These are phyloP conservation scores for Balamuthia mandrillaris DNA, from an alignment of 208 protist species.

Conservation along the genomic window DNA sequence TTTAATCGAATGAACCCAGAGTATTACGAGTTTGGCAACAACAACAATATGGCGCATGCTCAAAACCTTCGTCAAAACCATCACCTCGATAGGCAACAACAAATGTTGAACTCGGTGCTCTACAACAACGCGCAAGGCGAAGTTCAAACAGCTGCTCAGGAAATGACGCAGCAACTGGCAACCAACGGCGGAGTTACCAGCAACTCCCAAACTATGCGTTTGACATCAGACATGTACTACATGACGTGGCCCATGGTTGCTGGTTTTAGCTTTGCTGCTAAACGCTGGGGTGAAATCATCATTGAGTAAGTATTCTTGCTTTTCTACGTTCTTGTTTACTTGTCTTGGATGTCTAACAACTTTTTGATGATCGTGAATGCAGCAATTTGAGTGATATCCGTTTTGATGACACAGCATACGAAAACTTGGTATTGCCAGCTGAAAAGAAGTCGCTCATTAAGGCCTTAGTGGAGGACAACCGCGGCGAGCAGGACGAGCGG, in stretches of 20 bases:
- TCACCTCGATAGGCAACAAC: too few relatives aligned
- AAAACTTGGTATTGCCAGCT: neutral
- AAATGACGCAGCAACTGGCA: too few relatives aligned
- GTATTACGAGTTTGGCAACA: slow-evolving; percentile 29
- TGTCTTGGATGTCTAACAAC: neutral
- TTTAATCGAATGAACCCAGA: slow-evolving; percentile 42
- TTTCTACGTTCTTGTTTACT: neutral
- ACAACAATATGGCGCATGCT: too few relatives aligned
- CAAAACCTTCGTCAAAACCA: too few relatives aligned
- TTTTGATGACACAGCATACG: slow-evolving; percentile 24
- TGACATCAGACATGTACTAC: too few relatives aligned
- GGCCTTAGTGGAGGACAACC: neutral
- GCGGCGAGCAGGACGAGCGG: too few relatives aligned
- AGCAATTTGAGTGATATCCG: neutral
- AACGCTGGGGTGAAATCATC: slow-evolving; percentile 6
- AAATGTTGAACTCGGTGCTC: too few relatives aligned
- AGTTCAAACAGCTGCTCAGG: too few relatives aligned
- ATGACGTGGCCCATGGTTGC: neutral
- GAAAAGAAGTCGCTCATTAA: slow-evolving; percentile 31
- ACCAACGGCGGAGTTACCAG: too few relatives aligned
- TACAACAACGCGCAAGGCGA: too few relatives aligned
- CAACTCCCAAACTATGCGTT: too few relatives aligned
- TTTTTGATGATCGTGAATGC: too few relatives aligned
- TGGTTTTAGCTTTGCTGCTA: slow-evolving; percentile 9
- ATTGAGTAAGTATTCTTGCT: neutral